These are phyloP conservation scores for Clarkia xantiana DNA, from an alignment of 345 rosid genomes.

Conservation along the genomic window DNA sequence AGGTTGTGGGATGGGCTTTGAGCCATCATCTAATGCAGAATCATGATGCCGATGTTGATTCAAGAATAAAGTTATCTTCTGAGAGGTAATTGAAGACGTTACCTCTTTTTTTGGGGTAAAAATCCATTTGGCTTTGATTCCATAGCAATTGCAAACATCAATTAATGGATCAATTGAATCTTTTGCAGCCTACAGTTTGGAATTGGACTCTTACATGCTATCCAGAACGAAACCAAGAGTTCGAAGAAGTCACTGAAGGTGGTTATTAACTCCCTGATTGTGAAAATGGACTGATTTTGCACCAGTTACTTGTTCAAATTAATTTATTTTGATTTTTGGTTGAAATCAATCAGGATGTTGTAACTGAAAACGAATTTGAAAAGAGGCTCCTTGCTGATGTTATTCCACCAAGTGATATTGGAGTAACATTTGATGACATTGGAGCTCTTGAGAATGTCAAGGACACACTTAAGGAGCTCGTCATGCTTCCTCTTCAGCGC, in stretches of 20 bases:
- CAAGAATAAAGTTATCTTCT: slow-evolving; percentile 41
- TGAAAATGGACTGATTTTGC: not conserved
- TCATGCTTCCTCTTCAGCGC: slow-evolving; percentile 82
- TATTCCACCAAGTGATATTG: slow-evolving; percentile 74
- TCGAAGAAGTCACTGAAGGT: slow-evolving; percentile 84
- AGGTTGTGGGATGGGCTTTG: slow-evolving; percentile 76
- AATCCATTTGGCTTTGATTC: not conserved
- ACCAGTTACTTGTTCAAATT: not conserved
- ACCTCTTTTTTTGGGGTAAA: slow-evolving; percentile 8
- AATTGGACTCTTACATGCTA: slow-evolving; percentile 45
- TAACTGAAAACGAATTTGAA: slow-evolving; percentile 76
- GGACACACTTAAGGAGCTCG: slow-evolving; percentile 80
- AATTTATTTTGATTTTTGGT: not conserved
- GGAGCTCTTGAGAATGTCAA: slow-evolving; percentile 89
- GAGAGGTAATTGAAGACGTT: slow-evolving; percentile 45
- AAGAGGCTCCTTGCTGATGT: slow-evolving; percentile 67
- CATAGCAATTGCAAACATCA: not conserved
- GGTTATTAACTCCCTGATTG: slow-evolving; percentile 5
- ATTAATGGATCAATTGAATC: slow-evolving; percentile 1
- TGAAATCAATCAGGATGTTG: slow-evolving; percentile 46
- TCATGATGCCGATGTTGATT: slow-evolving; percentile 43
- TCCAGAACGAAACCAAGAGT: slow-evolving; percentile 60
- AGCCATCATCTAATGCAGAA: slow-evolving; percentile 68
- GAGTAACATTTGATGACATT: slow-evolving; percentile 81
- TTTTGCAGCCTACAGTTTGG: slow-evolving; percentile 66